Conservation (phyloP, 805 yeast genomes). For the Ogataea ganodermae region DNA sequence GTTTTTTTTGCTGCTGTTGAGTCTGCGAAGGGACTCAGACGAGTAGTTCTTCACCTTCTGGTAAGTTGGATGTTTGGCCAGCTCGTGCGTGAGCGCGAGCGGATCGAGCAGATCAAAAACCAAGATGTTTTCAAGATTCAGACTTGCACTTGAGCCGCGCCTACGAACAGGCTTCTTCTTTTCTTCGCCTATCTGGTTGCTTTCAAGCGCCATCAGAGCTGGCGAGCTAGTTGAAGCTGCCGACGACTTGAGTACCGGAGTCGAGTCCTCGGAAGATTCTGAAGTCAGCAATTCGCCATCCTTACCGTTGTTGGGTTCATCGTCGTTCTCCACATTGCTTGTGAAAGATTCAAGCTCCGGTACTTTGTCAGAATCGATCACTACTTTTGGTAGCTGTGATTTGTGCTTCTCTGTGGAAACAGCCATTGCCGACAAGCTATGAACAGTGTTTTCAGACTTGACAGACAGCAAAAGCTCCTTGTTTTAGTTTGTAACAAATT, state of each 20-base stretch:
- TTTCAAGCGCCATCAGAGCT: conserved; percentile 15
- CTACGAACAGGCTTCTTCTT: conserved; percentile 10
- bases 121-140: conserved; percentile 28
- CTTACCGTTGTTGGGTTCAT: no score
- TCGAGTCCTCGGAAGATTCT: conserved; percentile 16
- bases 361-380: no score
- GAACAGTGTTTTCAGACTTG: no score
- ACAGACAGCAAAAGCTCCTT: no score
- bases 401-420: no score
- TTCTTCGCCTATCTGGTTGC: neutral
- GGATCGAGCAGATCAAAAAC: conserved; percentile 37
- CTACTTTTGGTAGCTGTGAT: no score
- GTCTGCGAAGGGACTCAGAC: conserved; percentile 22
- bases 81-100: conserved; percentile 26
- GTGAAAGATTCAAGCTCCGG: neutral
- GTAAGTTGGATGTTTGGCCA: conserved; percentile 28
- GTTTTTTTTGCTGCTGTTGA: conserved; percentile 29
- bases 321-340: no score
- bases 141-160: conserved; percentile 22
- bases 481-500: no score
- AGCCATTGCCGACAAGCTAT: no score
- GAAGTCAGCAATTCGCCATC: neutral
- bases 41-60: conserved; percentile 32
- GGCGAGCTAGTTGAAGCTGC: conserved; percentile 16
- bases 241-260: conserved; percentile 11